Evolutionary conservation across 2,329 filamentous ascomycete species (phyloP).

Genomic region (Hypoxylon sp.): DNA sequence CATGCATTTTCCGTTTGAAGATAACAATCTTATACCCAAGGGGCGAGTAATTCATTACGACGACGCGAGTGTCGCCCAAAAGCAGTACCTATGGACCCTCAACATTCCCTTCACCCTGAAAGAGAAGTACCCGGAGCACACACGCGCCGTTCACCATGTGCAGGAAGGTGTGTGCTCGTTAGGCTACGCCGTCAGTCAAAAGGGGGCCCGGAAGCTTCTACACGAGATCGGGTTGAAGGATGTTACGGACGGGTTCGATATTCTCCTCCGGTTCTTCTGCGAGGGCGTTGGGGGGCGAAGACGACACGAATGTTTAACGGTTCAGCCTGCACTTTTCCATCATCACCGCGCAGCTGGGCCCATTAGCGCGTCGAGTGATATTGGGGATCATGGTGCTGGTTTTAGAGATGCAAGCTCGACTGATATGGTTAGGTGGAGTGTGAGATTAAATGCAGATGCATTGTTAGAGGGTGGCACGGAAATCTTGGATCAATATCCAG

Average conservation of each 20-base stretch:
- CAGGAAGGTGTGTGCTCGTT: conserved; percentile 54
- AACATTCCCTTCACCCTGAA: conserved; percentile 52
- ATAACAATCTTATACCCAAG: conserved; percentile 35
- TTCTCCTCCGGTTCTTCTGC: conserved; percentile 59
- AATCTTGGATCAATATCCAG: conserved; percentile 46
- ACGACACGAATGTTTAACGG: conserved; percentile 54
- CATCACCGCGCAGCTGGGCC: conserved; percentile 56
- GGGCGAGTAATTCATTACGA: conserved; percentile 46
- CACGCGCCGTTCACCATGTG: conserved; percentile 56
- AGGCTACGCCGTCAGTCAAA: conserved; percentile 58
- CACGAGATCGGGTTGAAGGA: conserved; percentile 57
- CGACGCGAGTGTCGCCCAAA: conserved; percentile 52
- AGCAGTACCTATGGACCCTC: conserved; percentile 44
- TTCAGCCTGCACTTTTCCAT: conserved; percentile 56
- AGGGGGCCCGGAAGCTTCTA: conserved; percentile 56
- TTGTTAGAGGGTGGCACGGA: conserved; percentile 51
- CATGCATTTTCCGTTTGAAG: conserved; percentile 44
- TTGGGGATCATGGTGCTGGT: conserved; percentile 47
- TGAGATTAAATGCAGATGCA: conserved; percentile 53
- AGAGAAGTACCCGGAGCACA: conserved; percentile 55
- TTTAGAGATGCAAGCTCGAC: conserved; percentile 48
- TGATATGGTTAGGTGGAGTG: conserved; percentile 55
- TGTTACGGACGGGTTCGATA: conserved; percentile 55
- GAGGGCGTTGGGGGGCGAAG: conserved; percentile 51
- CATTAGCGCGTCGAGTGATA: conserved; percentile 50